phyloP scores from a whole-genome alignment of 2,329 filamentous ascomycete species.

The Verticillium longisporum region DNA sequence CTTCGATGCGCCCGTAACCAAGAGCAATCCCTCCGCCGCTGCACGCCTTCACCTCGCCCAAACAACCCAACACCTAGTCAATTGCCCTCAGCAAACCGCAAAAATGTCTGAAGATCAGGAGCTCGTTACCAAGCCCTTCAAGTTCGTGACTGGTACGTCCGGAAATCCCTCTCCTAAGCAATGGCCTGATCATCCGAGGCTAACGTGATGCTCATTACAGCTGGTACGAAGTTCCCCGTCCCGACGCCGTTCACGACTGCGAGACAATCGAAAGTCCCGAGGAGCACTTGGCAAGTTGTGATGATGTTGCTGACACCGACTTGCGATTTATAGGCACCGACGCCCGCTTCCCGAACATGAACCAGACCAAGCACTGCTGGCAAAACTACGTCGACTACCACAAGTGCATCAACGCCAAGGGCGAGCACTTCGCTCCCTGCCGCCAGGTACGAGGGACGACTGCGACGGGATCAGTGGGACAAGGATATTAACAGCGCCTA shows the following conservation, averaged over 20 bases:
- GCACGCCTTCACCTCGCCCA: constrained; percentile 25
- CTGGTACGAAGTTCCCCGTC: constrained; percentile 30
- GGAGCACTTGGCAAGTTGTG: neutral
- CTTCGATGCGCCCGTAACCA: constrained; percentile 17
- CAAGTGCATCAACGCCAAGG: constrained; percentile 98
- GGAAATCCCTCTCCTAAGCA: constrained; percentile 29
- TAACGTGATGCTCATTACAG: constrained; percentile 31
- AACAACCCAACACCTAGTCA: constrained; percentile 18
- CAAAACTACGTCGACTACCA: constrained; percentile 99
- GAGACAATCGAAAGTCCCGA: constrained; percentile 12
- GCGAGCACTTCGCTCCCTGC: constrained; percentile 96
- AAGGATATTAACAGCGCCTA: constrained; percentile 32
- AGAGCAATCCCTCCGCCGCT: constrained; percentile 23
- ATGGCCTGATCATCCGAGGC: constrained; percentile 31
- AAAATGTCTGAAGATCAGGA: constrained; percentile 86
- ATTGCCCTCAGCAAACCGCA: constrained; percentile 31
- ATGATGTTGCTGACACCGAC: constrained; percentile 3
- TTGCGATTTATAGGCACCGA: constrained; percentile 72
- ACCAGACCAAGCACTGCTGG: constrained; percentile 99
- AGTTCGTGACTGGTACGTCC: constrained; percentile 95
- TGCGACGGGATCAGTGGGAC: neutral
- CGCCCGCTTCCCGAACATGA: constrained; percentile 97
- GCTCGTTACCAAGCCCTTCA: constrained; percentile 95
- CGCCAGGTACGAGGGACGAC: constrained; percentile 62
- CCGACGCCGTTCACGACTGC: constrained; percentile 1